Conservation (phyloP, 1,139 yeast genomes). For the Kurtzmaniella quercitrusa region DNA sequence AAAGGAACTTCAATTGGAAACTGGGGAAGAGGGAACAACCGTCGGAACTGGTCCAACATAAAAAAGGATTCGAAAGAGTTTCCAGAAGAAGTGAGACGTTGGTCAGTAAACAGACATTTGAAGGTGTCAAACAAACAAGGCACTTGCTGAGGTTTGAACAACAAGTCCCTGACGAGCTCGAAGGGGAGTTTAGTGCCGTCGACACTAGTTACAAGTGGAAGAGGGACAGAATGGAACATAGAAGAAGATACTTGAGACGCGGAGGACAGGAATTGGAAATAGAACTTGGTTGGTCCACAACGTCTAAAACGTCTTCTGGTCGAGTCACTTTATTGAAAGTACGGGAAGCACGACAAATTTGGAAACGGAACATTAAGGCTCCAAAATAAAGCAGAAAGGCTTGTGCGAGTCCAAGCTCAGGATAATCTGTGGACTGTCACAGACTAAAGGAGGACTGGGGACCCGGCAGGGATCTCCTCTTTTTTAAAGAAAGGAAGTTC, state of each 20-base stretch:
- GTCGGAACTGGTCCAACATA: too few species aligned
- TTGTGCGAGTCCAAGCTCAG: neutral
- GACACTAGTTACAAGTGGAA: neutral
- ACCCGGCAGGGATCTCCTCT: neutral
- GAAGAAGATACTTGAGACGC: neutral
- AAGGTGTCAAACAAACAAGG: neutral
- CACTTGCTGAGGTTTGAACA: neutral
- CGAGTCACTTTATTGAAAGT: neutral
- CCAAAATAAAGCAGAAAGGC: neutral
- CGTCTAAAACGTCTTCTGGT: neutral
- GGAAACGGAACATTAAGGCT: neutral
- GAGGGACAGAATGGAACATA: neutral
- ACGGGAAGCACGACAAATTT: neutral
- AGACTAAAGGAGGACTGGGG: neutral
- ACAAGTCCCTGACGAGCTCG: neutral
- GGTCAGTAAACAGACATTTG: neutral
- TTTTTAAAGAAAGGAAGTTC: neutral
- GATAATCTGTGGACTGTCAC: neutral
- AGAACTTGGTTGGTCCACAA: neutral
- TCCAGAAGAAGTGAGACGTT: neutral
- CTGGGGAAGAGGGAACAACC: too few species aligned
- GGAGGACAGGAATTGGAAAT: neutral
- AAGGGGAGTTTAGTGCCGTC: neutral
- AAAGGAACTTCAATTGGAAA: too few species aligned
- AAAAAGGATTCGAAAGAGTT: neutral